Percentiles rank a stretch among this genome's conserved stretches.
These are phyloP conservation scores for Fusarium incarnatum DNA, from an alignment of 2,329 filamentous ascomycete genomes.

Conservation along the genomic window DNA sequence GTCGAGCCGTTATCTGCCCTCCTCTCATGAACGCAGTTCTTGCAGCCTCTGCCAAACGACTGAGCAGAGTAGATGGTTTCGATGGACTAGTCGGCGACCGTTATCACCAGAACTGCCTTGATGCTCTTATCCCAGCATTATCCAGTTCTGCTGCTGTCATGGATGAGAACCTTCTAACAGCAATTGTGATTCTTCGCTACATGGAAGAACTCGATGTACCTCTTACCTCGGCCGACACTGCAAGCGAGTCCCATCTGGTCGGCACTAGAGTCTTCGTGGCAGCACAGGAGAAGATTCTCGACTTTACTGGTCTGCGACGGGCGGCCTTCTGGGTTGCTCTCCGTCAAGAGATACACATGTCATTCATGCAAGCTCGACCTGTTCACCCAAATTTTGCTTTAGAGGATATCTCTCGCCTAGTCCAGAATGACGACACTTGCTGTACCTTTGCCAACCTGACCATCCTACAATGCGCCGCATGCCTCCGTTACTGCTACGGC, in stretches of 20 bases:
- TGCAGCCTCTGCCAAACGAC: conserved; percentile 45
- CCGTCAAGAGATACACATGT: conserved; percentile 49
- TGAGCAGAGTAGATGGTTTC: conserved; percentile 40
- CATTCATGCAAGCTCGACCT: conserved; percentile 46
- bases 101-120: conserved; percentile 47
- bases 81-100: conserved; percentile 42
- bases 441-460: conserved; percentile 46
- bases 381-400: conserved; percentile 46
- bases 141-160: conserved; percentile 43
- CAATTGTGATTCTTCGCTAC: conserved; percentile 48
- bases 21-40: conserved; percentile 48
- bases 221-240: conserved; percentile 20
- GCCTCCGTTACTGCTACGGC: conserved; percentile 48
- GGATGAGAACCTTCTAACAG: conserved; percentile 48
- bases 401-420: conserved; percentile 38
- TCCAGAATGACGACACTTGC: conserved; percentile 41
- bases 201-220: conserved; percentile 48
- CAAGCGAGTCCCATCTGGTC: conserved; percentile 46
- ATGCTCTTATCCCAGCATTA: conserved; percentile 45
- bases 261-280: conserved; percentile 48
- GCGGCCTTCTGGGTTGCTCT: conserved; percentile 49
- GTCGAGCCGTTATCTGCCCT: conserved; percentile 44
- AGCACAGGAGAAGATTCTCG: conserved; percentile 44
- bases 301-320: conserved; percentile 46
- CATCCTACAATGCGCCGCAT: conserved; percentile 46